phyloP scores from a whole-genome alignment of 2,329 filamentous ascomycete genomes.

The Furcasterigmium furcatum region DNA sequence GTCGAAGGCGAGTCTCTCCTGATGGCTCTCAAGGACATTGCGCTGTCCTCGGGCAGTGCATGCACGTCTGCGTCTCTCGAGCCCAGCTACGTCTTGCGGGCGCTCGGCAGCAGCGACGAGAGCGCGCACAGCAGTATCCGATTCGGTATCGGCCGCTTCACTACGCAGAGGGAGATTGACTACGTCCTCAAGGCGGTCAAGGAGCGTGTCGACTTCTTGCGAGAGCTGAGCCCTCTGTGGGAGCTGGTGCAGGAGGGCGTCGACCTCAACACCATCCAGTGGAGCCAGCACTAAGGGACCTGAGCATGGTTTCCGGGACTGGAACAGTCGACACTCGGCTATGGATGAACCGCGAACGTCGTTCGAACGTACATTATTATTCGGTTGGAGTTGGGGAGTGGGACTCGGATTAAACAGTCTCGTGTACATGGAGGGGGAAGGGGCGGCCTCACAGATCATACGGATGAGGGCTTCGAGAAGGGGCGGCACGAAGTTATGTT shows the following conservation, averaged over 20 bases:
- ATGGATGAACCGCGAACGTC: no score
- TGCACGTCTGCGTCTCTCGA: constrained; percentile 97
- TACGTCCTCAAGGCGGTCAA: constrained; percentile 94
- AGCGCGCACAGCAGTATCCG: constrained; percentile 97
- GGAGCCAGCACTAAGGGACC: constrained; percentile 80
- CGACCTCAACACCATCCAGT: constrained; percentile 93
- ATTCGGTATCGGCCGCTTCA: constrained; percentile 96
- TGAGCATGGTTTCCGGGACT: no score
- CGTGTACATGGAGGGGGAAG: background rate
- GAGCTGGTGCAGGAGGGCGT: constrained; percentile 97
- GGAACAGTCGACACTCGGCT: no score
- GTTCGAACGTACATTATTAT: no score
- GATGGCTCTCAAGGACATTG: constrained; percentile 98
- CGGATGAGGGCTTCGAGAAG: background rate
- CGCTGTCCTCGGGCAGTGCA: constrained; percentile 90
- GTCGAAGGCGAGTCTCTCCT: constrained; percentile 96
- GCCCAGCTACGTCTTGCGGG: constrained; percentile 92
- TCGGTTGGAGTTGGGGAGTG: background rate
- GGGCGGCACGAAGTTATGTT: background rate
- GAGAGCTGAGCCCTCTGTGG: constrained; percentile 94
- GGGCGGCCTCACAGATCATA: background rate
- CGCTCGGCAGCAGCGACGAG: constrained; percentile 93
- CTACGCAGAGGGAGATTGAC: constrained; percentile 91
- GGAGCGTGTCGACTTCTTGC: constrained; percentile 86
- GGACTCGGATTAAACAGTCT: background rate